Evolutionary conservation across 306 rosid genomes (phyloP).

Genomic region (Ammopiptanthus mongolicus): DNA sequence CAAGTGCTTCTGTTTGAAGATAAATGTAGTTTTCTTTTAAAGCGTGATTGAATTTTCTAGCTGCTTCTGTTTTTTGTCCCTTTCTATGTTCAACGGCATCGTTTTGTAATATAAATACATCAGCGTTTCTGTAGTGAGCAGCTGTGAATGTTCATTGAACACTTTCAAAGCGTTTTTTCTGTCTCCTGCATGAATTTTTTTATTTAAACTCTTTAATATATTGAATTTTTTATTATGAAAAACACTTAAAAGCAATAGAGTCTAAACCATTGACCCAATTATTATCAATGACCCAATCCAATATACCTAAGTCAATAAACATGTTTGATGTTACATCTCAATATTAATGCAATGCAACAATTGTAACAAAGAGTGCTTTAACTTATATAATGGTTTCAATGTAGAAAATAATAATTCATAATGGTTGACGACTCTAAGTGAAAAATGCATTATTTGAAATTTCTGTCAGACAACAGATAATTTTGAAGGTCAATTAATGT

Average conservation of each 20-base stretch:
- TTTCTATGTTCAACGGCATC: background rate
- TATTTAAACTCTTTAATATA: too few relatives aligned
- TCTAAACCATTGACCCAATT: too few relatives aligned
- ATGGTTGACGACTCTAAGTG: too few relatives aligned
- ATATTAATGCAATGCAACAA: background rate
- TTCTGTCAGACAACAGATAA: too few relatives aligned
- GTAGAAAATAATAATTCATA: background rate
- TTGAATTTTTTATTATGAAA: too few relatives aligned
- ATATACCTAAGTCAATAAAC: too few relatives aligned
- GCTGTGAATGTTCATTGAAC: conserved; percentile 25
- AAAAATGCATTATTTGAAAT: background rate
- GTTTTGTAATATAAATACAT: conserved; percentile 36
- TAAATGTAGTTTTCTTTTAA: conserved; percentile 2
- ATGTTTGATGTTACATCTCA: too few relatives aligned
- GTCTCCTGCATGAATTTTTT: too few relatives aligned
- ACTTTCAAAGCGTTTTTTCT: background rate
- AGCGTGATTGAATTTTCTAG: conserved; percentile 10
- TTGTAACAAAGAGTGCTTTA: background rate
- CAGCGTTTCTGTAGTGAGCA: conserved; percentile 1
- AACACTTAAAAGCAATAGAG: too few relatives aligned
- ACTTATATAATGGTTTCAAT: background rate
- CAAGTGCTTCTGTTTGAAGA: conserved; percentile 9
- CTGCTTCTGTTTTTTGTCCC: background rate
- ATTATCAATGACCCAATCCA: too few relatives aligned
- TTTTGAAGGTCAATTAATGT: too few relatives aligned